Conservation (phyloP, 2,329 filamentous ascomycete genomes). For the Colletotrichum eleusines region DNA sequence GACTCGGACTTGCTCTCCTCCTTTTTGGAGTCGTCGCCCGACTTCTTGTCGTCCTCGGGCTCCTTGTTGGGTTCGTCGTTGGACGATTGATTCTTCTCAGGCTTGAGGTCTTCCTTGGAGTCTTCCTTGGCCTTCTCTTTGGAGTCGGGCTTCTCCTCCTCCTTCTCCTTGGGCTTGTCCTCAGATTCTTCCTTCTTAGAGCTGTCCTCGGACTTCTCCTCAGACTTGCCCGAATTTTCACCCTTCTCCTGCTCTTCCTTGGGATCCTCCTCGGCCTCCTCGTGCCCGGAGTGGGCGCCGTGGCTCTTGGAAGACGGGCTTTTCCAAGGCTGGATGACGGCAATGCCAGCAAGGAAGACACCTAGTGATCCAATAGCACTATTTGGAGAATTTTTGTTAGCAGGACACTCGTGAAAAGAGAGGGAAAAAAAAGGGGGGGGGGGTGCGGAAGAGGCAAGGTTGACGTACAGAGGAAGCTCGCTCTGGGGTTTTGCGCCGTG, state of each 20-base stretch:
- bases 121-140: constrained; percentile 40
- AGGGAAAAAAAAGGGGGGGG: neutral
- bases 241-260: constrained; percentile 36
- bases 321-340: constrained; percentile 37
- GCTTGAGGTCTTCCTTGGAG: constrained; percentile 35
- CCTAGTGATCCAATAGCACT: constrained; percentile 30
- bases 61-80: constrained; percentile 42
- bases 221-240: constrained; percentile 17
- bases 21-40: constrained; percentile 39
- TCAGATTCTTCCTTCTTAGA: constrained; percentile 43
- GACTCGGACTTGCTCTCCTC: constrained; percentile 41
- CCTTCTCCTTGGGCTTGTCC: constrained; percentile 43
- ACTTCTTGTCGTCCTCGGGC: constrained; percentile 42
- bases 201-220: constrained; percentile 25
- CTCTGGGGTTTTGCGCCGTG: constrained; percentile 38
- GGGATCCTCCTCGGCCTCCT: constrained; percentile 36
- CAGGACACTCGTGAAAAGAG: neutral
- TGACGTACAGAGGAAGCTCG: constrained; percentile 35
- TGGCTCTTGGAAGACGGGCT: constrained; percentile 29
- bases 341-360: constrained; percentile 32
- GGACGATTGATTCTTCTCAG: constrained; percentile 39
- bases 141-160: constrained; percentile 35
- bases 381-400: neutral
- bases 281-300: constrained; percentile 20
- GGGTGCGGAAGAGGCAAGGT: neutral